Base-by-base conservation (phyloP, 805 yeast species). In the baker's yeast (Saccharomyces cerevisiae) region DNA sequence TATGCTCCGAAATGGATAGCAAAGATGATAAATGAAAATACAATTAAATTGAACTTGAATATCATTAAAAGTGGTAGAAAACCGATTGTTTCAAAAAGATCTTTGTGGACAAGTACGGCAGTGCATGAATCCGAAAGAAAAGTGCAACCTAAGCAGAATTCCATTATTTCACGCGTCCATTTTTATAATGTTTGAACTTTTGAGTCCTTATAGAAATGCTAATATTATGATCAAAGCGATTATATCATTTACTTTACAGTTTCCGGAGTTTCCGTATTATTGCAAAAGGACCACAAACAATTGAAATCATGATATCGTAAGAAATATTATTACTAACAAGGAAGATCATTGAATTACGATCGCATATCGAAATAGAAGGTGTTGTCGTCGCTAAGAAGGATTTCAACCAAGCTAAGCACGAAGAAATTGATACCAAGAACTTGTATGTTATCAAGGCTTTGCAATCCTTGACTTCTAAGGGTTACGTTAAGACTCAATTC, bases 381-480 rank as follows among this genome's bases (percentile, higher is more conserved):
- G 99, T 92, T 77, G 89, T 89, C 76, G 98, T 94, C 73, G 99
- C 99, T 76, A 89, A 91, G 87, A 94, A 94, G 87, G 97, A 94
- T 82, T 92, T 83, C 83, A 83, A 87, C 87, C 96, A 87, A 80
- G 86, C 94, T 76, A 84, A 89, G 81, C 99, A 94, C 82, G 98
- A 94, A 73, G 97, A 89, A 74, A 88, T 94, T 76, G 96, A 87
- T 80, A 87, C 96, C 84, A 92, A 81, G 83, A 94, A 94, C 95
- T 86, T 94, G 78, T 94, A 78, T 76, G 99, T 81, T 72, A 89
- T 94, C 85, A 94, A 94, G 87, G 97, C 99, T 74, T 85, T 94
- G 79, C 99, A 94, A 83, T 92, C 98, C 63, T 89, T 94, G 79
- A 89, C 96, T 75, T 94, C 99, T 63, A 89, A 87, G 80, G 99